Evolutionary conservation across 306 rosid species (phyloP).

Genomic region (Cucumis melo): DNA sequence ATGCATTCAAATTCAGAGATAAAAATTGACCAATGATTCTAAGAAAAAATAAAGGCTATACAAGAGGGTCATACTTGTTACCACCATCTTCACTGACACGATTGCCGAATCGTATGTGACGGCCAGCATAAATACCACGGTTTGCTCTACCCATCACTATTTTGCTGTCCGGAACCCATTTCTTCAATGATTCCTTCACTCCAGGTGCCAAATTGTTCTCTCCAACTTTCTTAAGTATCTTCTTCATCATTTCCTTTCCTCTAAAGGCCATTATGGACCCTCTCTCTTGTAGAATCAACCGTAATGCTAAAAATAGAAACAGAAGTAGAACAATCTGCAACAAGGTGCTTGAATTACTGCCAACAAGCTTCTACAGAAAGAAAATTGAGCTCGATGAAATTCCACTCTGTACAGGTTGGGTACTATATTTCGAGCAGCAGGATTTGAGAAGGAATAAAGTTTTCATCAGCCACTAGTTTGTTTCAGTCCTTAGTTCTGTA

Average conservation of each 20-base stretch:
- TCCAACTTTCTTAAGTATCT: conserved; percentile 51
- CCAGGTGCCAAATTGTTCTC: conserved; percentile 49
- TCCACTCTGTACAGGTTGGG: background rate
- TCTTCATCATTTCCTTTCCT: conserved; percentile 81
- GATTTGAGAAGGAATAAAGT: background rate
- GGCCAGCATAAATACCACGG: conserved; percentile 78
- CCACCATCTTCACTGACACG: conserved; percentile 91
- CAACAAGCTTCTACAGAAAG: background rate
- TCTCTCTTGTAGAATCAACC: background rate
- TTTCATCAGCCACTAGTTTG: background rate
- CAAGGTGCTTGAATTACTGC: background rate
- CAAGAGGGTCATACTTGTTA: conserved; percentile 48
- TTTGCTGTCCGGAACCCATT: conserved; percentile 47
- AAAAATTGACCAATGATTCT: background rate
- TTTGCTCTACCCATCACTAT: conserved; percentile 80
- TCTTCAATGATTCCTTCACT: conserved; percentile 53
- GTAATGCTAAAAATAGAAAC: background rate
- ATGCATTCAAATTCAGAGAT: background rate
- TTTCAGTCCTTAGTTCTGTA: background rate
- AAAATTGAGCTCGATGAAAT: background rate
- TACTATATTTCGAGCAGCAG: background rate
- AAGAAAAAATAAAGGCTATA: background rate
- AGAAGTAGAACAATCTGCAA: background rate
- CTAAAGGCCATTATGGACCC: conserved; percentile 48
- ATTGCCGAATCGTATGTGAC: conserved; percentile 83